A percentile compares a stretch with the other conserved stretches of the same genome.
phyloP scores from a whole-genome alignment of 1,284 basidiomycete genomes.

The Ustilago xerochloae region DNA sequence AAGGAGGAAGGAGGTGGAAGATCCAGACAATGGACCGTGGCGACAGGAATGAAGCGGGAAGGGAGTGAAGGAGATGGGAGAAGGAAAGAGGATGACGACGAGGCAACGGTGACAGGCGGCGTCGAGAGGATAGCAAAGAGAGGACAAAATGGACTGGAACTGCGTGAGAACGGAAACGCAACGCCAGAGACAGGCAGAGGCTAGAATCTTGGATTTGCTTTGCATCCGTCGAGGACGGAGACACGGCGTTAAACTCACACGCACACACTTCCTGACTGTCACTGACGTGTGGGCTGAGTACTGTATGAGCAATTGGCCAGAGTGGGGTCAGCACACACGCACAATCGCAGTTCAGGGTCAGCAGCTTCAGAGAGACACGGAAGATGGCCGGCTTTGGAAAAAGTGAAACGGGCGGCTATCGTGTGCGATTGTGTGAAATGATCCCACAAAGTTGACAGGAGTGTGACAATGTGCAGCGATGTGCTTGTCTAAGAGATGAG shows the following conservation, averaged over 20 bases:
- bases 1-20: not conserved
- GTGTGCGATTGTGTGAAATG: not conserved
- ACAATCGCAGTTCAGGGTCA: not conserved
- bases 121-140: no score
- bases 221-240: not conserved
- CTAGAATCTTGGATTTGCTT: conserved; percentile 2
- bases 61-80: not conserved
- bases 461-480: not conserved
- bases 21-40: not conserved
- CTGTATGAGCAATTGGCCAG: not conserved
- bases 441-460: no score
- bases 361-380: not conserved
- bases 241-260: not conserved
- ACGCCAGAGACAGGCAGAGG: not conserved
- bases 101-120: not conserved
- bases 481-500: not conserved
- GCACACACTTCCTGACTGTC: not conserved
- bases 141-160: no score
- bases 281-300: not conserved
- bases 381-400: not conserved
- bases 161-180: not conserved
- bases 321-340: not conserved
- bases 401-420: not conserved
- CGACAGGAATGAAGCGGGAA: not conserved
- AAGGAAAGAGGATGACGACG: not conserved